A percentile compares a stretch with the other conserved stretches of the same genome.
Conservation (phyloP, 257 asterid genomes). For the Apocynum venetum region DNA sequence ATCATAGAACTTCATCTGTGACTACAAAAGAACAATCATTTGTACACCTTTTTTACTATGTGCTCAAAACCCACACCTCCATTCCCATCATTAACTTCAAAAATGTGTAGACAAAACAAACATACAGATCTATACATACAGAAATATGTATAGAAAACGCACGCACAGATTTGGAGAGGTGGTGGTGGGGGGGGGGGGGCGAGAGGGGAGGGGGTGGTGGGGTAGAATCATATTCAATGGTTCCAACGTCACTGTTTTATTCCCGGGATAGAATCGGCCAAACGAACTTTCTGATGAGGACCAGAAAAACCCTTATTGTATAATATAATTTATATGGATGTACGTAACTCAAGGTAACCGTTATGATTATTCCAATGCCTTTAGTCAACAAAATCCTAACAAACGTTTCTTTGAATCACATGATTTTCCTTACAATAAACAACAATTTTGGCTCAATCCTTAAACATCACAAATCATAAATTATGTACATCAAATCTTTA, state of each 20-base stretch:
- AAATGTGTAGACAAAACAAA: not conserved
- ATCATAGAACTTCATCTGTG: not conserved
- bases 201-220: not conserved
- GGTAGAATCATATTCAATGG: slow-evolving; percentile 27
- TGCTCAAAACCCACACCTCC: too few species aligned
- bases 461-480: slow-evolving; percentile 3
- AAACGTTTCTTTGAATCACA: slow-evolving; percentile 53
- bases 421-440: slow-evolving; percentile 12
- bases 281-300: slow-evolving; percentile 38
- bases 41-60: too few species aligned
- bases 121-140: not conserved
- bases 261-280: slow-evolving; percentile 43
- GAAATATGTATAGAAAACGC: not conserved
- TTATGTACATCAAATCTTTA: not conserved
- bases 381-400: slow-evolving; percentile 84
- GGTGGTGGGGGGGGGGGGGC: not conserved
- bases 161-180: not conserved
- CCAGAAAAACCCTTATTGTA: slow-evolving; percentile 20
- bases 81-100: not conserved
- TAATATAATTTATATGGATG: slow-evolving; percentile 18
- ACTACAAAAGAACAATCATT: too few species aligned
- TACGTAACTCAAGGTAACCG: slow-evolving; percentile 56
- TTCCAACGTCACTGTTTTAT: slow-evolving; percentile 39
- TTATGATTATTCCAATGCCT: slow-evolving; percentile 59
- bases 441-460: slow-evolving; percentile 12